Conservation (phyloP, 1,139 yeast genomes). For the Debaryomyces sp. region DNA sequence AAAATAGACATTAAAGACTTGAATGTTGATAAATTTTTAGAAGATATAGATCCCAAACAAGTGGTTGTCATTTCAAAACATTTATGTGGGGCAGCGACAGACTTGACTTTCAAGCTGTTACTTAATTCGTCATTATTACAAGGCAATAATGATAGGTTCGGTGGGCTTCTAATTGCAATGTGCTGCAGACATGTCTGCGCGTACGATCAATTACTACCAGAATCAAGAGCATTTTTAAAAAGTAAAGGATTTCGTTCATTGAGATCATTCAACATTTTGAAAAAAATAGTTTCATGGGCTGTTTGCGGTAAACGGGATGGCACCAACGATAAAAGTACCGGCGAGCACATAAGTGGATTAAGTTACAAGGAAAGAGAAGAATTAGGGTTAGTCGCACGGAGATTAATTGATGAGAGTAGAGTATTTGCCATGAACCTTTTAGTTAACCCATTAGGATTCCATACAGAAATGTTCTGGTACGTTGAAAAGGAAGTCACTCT, state of each 20-base stretch:
- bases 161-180: conserved; percentile 83
- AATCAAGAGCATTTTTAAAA: conserved; percentile 47
- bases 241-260: conserved; percentile 30
- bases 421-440: conserved; percentile 45
- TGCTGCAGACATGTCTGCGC: conserved; percentile 90
- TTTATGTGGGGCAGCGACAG: conserved; percentile 93
- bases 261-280: conserved; percentile 55
- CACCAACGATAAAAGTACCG: conserved; percentile 15
- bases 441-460: conserved; percentile 28
- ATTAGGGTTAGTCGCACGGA: conserved; percentile 68
- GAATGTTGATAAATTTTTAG: conserved; percentile 49
- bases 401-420: conserved; percentile 64
- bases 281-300: conserved; percentile 84
- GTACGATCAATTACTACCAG: conserved; percentile 51
- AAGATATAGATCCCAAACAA: conserved; percentile 20
- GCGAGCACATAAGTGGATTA: conserved; percentile 48
- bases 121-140: conserved; percentile 39
- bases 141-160: conserved; percentile 22
- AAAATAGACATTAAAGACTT: conserved; percentile 82
- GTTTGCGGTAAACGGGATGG: conserved; percentile 63
- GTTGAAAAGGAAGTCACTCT: conserved; percentile 59
- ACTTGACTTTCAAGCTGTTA: conserved; percentile 72
- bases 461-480: conserved; percentile 59
- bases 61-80: conserved; percentile 80
- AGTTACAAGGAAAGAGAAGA: conserved; percentile 49